phyloP scores from a whole-genome alignment of 2,329 filamentous ascomycete genomes.

The Ceratocystis harringtonii region DNA sequence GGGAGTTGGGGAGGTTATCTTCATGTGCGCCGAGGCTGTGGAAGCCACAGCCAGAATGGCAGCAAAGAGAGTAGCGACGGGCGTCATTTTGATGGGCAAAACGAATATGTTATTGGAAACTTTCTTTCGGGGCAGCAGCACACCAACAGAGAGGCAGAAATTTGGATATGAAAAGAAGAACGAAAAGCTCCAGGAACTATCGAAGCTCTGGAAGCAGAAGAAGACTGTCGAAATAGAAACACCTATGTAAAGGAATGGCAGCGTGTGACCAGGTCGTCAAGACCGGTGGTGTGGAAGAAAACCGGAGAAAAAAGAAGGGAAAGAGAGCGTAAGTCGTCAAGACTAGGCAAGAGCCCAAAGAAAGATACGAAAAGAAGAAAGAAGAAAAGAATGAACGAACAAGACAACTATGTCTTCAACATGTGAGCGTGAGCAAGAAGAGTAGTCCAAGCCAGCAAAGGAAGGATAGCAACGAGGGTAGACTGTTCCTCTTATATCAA shows the following conservation, averaged over 20 bases:
- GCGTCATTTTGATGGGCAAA: slow-evolving; percentile 1
- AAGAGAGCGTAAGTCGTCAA: slow-evolving; percentile 13
- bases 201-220: background rate
- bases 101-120: background rate
- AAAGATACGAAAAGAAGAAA: slow-evolving; percentile 7
- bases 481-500: background rate
- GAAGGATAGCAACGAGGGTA: background rate
- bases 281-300: background rate
- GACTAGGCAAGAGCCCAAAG: slow-evolving; percentile 5
- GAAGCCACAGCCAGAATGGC: slow-evolving; percentile 42
- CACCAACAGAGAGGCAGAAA: background rate
- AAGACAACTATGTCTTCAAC: background rate
- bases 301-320: background rate
- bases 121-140: background rate
- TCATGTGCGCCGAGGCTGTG: slow-evolving; percentile 58
- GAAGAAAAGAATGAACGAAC: slow-evolving; percentile 3
- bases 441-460: background rate
- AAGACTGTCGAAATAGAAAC: background rate
- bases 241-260: background rate
- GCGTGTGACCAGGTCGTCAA: background rate
- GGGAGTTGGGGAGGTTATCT: slow-evolving; percentile 53
- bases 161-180: background rate
- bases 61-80: slow-evolving; percentile 29
- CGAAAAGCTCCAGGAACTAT: slow-evolving; percentile 6
- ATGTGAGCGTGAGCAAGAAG: background rate